Conservation (phyloP, 2,329 filamentous ascomycete genomes). For the Teratosphaeria zuluensis region DNA sequence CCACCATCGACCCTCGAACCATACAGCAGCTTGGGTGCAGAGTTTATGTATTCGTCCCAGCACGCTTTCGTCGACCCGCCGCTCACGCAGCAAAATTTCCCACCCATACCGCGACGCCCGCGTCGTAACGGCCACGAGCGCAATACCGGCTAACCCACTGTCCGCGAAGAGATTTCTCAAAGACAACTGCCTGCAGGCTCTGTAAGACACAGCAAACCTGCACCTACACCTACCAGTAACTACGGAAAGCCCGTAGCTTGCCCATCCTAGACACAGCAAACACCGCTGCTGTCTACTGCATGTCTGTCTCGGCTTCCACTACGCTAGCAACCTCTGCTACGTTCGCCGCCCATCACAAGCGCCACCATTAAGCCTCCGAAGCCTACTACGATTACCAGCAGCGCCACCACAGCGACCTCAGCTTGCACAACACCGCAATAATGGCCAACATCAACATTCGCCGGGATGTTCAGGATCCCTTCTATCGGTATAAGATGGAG, state of each 20-base stretch:
- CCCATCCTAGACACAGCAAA: slow-evolving; percentile 17
- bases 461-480: slow-evolving; percentile 94
- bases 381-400: neutral
- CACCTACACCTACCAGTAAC: neutral
- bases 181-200: neutral
- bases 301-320: slow-evolving; percentile 42
- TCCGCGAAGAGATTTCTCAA: neutral
- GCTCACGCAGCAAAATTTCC: slow-evolving; percentile 82
- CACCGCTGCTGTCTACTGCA: slow-evolving; percentile 36
- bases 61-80: slow-evolving; percentile 89
- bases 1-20: slow-evolving; percentile 3
- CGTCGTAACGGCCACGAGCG: slow-evolving; percentile 72
- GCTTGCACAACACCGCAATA: slow-evolving; percentile 43
- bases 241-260: neutral
- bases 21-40: slow-evolving; percentile 15
- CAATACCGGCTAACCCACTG: slow-evolving; percentile 68
- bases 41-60: slow-evolving; percentile 99
- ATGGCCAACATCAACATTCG: slow-evolving; percentile 99
- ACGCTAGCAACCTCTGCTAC: slow-evolving; percentile 3
- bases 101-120: slow-evolving; percentile 91
- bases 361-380: neutral
- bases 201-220: neutral
- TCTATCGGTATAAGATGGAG: slow-evolving; percentile 99
- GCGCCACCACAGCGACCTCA: slow-evolving; percentile 4
- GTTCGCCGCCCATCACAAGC: slow-evolving; percentile 4